Evolutionary conservation across 805 yeast species (phyloP).

Genomic region (Brettanomyces anomalus): DNA sequence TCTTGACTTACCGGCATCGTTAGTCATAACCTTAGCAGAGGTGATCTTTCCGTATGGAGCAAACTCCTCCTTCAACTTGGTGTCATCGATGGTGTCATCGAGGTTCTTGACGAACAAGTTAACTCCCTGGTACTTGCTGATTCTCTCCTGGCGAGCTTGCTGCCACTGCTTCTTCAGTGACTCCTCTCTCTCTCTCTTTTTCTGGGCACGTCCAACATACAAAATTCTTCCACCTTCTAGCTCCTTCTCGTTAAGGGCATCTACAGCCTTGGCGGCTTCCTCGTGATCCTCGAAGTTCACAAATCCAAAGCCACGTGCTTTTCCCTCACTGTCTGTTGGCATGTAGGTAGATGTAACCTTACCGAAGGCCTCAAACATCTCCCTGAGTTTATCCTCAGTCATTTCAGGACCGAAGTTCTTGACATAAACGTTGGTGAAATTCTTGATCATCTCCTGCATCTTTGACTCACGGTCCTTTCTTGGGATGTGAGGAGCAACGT

Average conservation of each 20-base stretch:
- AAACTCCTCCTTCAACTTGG: constrained; percentile 84
- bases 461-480: constrained; percentile 92
- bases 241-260: constrained; percentile 81
- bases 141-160: constrained; percentile 81
- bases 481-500: constrained; percentile 88
- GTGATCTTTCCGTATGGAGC: constrained; percentile 90
- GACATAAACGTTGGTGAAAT: constrained; percentile 92
- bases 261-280: constrained; percentile 85
- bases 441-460: constrained; percentile 81
- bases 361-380: constrained; percentile 68
- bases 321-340: constrained; percentile 76
- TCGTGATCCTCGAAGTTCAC: constrained; percentile 86
- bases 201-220: constrained; percentile 98
- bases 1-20: constrained; percentile 89
- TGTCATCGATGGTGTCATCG: constrained; percentile 89
- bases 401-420: constrained; percentile 77
- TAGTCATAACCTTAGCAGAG: constrained; percentile 93
- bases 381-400: constrained; percentile 61
- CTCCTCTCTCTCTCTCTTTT: constrained; percentile 95
- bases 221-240: constrained; percentile 79
- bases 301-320: constrained; percentile 93
- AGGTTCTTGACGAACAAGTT: constrained; percentile 95
- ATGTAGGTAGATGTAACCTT: constrained; percentile 73
- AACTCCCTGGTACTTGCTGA: constrained; percentile 93
- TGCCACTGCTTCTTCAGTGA: constrained; percentile 94